Conservation (phyloP, 495 filamentous ascomycete species). For the Penicillium pulvis region DNA sequence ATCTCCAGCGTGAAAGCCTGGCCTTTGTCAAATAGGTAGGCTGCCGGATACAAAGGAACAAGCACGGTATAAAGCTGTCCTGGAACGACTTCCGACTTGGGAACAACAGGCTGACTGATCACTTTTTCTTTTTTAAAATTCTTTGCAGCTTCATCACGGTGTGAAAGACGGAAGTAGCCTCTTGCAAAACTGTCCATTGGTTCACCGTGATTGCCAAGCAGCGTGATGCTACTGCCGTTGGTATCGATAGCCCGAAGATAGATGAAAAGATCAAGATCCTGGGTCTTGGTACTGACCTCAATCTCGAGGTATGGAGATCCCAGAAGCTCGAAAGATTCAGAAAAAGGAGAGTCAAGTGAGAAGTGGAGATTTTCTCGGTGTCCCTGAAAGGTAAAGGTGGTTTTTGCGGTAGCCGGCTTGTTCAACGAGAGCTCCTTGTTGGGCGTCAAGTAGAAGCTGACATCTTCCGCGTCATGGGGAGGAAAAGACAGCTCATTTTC, state of each 20-base stretch:
- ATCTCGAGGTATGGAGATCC: neutral
- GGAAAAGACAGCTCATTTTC: neutral
- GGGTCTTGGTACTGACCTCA: constrained; percentile 1
- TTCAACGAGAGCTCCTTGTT: neutral
- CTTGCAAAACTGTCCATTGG: constrained; percentile 6
- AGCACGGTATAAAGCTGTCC: no score
- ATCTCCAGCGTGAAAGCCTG: neutral
- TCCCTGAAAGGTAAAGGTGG: no score
- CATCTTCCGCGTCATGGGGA: neutral
- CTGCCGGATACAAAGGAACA: constrained; percentile 1
- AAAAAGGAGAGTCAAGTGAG: neutral
- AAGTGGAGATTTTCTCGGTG: neutral
- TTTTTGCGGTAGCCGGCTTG: neutral
- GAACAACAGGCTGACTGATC: no score
- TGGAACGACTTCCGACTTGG: no score
- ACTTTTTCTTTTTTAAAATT: neutral
- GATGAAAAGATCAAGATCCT: constrained; percentile 2
- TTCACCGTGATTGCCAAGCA: constrained; percentile 1
- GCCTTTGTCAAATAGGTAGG: neutral
- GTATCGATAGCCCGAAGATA: neutral
- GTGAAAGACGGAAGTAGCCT: constrained; percentile 4
- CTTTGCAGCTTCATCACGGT: constrained; percentile 6
- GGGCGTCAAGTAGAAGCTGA: constrained; percentile 6
- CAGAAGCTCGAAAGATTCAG: neutral
- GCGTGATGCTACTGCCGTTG: neutral